Conservation (phyloP, 495 filamentous ascomycete species). For the Lineolata rhizophorae region DNA sequence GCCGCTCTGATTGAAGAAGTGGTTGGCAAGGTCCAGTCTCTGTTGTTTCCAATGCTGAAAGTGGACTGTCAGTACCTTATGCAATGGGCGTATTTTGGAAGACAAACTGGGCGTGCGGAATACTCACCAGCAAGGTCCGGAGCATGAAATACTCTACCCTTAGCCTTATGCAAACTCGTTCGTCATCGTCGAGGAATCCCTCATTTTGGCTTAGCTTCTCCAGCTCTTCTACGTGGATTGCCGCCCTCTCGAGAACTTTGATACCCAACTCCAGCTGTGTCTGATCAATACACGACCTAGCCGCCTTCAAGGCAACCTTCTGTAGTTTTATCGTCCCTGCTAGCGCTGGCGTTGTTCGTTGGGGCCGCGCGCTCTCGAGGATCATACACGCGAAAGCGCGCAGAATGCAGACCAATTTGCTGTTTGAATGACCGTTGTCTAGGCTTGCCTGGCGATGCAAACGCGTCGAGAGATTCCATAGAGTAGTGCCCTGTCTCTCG, state of each 20-base stretch:
- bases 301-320: conserved; percentile 43
- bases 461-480: conserved; percentile 50
- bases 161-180: conserved; percentile 16
- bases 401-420: conserved; percentile 14
- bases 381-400: conserved; percentile 50
- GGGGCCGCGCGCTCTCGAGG: conserved; percentile 30
- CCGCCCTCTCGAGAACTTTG: conserved; percentile 38
- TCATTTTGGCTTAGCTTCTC: conserved; percentile 16
- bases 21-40: conserved; percentile 52
- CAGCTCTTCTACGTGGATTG: conserved; percentile 36
- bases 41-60: conserved; percentile 48
- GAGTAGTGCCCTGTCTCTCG: conserved; percentile 27
- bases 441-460: conserved; percentile 15
- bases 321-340: conserved; percentile 22
- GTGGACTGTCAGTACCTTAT: neutral
- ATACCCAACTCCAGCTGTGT: conserved; percentile 31
- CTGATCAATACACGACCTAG: conserved; percentile 38
- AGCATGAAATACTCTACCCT: conserved; percentile 47
- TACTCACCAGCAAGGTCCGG: conserved; percentile 40
- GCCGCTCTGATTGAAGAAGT: conserved; percentile 42
- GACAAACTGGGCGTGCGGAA: no score
- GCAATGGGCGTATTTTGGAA: neutral
- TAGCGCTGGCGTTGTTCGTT: no score
- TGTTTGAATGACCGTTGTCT: conserved; percentile 1
- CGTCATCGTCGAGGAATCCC: conserved; percentile 15